Base-by-base conservation (phyloP, 2,329 filamentous ascomycete genomes). In the Trichoderma simmonsii region DNA sequence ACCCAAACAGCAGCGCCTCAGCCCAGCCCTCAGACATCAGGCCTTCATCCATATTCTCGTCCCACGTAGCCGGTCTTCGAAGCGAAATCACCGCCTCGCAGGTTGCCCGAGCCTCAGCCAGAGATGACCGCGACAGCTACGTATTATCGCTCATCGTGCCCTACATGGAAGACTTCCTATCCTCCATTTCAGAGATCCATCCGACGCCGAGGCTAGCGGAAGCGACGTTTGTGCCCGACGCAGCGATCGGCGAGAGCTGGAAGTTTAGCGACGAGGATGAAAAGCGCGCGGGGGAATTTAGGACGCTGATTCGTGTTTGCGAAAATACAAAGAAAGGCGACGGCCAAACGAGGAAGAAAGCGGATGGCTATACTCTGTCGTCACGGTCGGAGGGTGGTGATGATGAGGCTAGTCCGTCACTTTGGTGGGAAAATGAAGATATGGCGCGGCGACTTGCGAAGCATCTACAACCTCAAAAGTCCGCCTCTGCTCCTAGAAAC, bases 361-460 rank as follows among this genome's bases (percentile, higher is more conserved):
- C 28, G 61, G 26, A 56, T 24, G 64, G 34, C 51, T 15, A 11
- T 6, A 4, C 3, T 43, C 12, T 12, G 2, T 62, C 32, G 26
- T 56, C 28, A 18, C 51, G 6, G 32, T 34, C 43, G 5, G 28
- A 36, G 5, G 48, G 21, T 54, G 32, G 14, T 36, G 21, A 18
- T 8, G 28, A 65, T 28, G 28, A 9, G 21, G 12, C 3, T 43
- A 72, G 0, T 4, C 69, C 2, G 21, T 69, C 28, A 3, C 80
- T 83, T 71, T 88, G 86, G 85, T 88, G 85, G 82, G 74, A 73
- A 1, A 84, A 88, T 61, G 85, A 85, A 71, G 77, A 76, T 2
- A 82, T 85, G 81, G 85, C 86, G 0, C 74, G 73, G 8, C 82
- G 86, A 0, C 76, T 88, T 12, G 85, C 85, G 12, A 78, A 74